phyloP scores from a whole-genome alignment of 2,329 filamentous ascomycete genomes.

The Amylocarpus encephaloides region DNA sequence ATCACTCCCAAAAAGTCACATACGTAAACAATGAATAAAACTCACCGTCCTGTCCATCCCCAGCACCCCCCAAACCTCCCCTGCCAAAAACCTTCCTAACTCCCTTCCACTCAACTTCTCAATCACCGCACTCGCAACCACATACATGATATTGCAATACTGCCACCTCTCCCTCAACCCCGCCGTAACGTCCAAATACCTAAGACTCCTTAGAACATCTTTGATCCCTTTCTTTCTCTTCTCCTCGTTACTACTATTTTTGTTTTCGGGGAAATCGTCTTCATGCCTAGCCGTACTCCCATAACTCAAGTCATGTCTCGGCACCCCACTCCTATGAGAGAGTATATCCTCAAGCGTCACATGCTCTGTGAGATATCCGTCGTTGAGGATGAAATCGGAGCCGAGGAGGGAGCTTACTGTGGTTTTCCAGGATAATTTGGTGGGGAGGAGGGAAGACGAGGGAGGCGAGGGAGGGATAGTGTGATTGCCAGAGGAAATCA shows the following conservation, averaged over 20 bases:
- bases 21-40: no score
- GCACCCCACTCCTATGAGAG: constrained; percentile 46
- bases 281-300: constrained; percentile 27
- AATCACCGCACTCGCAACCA: constrained; percentile 39
- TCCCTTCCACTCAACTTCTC: constrained; percentile 36
- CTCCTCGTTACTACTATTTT: not conserved
- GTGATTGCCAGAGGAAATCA: constrained; percentile 22
- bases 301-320: constrained; percentile 36
- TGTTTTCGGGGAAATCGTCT: not conserved
- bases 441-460: not conserved
- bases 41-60: constrained; percentile 39
- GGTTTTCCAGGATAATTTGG: constrained; percentile 36
- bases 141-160: constrained; percentile 48
- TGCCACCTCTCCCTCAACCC: constrained; percentile 41
- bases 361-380: constrained; percentile 40
- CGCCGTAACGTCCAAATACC: constrained; percentile 38
- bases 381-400: constrained; percentile 46
- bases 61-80: constrained; percentile 40
- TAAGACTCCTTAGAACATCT: constrained; percentile 37
- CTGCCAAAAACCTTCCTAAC: constrained; percentile 37
- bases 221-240: constrained; percentile 4
- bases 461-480: not conserved
- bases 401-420: constrained; percentile 41
- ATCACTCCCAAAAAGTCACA: not conserved
- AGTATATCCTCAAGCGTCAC: constrained; percentile 50